A percentile compares a stretch with the other conserved stretches of the same genome.
These are phyloP conservation scores for Russula vinacea DNA, from an alignment of 768 basidiomycete genomes.

Conservation along the genomic window DNA sequence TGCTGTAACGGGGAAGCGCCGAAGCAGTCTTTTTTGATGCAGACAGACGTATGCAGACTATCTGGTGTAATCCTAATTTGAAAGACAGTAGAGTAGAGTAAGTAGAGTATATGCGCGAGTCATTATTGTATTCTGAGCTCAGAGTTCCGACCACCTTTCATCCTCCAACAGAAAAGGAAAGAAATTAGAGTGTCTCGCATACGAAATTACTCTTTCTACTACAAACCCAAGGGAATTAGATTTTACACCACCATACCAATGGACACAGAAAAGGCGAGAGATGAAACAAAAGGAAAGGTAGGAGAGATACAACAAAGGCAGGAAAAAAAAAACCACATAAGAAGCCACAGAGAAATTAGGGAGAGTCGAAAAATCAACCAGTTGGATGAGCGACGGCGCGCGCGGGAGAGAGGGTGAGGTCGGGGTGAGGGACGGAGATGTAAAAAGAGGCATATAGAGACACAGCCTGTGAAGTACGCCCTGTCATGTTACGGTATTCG, in stretches of 20 bases:
- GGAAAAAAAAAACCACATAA: background rate
- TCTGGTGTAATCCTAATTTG: too few relatives aligned
- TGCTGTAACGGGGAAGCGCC: too few relatives aligned
- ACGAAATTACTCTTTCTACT: slow-evolving; percentile 8
- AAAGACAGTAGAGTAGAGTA: too few relatives aligned
- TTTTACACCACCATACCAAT: slow-evolving; percentile 14
- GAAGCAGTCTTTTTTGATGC: too few relatives aligned
- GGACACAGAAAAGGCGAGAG: slow-evolving; percentile 6
- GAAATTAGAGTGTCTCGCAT: slow-evolving; percentile 43
- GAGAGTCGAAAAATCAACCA: background rate
- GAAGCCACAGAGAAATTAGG: background rate
- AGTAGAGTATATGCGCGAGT: too few relatives aligned
- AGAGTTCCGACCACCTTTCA: too few relatives aligned
- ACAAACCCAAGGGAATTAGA: slow-evolving; percentile 15
- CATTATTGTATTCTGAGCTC: too few relatives aligned
- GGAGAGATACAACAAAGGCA: background rate
- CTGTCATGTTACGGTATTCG: slow-evolving; percentile 5
- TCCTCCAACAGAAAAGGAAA: background rate
- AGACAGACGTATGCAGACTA: too few relatives aligned
- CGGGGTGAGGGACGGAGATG: background rate
- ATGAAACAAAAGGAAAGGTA: background rate
- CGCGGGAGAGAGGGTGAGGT: background rate
- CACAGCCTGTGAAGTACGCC: background rate
- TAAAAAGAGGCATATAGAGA: background rate
- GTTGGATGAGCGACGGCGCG: background rate